Base-by-base conservation (phyloP, 1,139 yeast species). In the Yamadazyma triangularis region DNA sequence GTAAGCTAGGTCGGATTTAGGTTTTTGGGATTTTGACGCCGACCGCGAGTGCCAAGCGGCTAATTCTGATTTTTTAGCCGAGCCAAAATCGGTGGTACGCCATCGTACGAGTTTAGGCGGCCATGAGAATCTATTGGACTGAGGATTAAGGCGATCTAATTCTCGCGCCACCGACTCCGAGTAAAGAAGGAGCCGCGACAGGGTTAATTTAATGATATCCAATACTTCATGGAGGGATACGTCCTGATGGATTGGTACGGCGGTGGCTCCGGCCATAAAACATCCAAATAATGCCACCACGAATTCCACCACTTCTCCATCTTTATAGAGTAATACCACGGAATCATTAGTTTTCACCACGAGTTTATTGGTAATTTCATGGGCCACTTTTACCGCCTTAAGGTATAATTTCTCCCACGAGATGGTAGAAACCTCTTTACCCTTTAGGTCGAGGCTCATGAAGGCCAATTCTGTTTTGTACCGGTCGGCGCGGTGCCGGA, bases 201-300 rank as follows among this genome's bases (percentile, higher is more conserved):
- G 85, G 0, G 97, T 86, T 28, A 75, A 68, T 30, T 73, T 73
- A 51, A 91, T 73, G 25, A 89, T 83, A 37, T 77, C 80, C 13
- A 79, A 67, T 31, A 86, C 78, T 43, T 87, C 95, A 31, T 64
- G 64, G 25, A 79, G 48, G 15, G 77, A 70, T 26, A 82, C 77
- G 32, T 83, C 83, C 31, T 88, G 82, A 32, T 85, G 84, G 26
- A 88, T 77, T 0, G 98, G 98, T 8, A 93, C 93, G 0, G 97
- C 97, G 1, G 93, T 89, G 24, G 87, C 85, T 1, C 95, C 96
- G 0, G 96, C 95, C 41, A 91, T 64, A 47, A 91, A 87, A 51
- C 97, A 89, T 3, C 96, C 98, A 51, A 87, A 73, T 12, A 93
- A 56, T 0, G 97, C 95, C 2, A 85, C 76, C 0, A 85, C 76